Evolutionary conservation across 1,284 basidiomycete genomes (phyloP).

Genomic region (Amylostereum areolatum): DNA sequence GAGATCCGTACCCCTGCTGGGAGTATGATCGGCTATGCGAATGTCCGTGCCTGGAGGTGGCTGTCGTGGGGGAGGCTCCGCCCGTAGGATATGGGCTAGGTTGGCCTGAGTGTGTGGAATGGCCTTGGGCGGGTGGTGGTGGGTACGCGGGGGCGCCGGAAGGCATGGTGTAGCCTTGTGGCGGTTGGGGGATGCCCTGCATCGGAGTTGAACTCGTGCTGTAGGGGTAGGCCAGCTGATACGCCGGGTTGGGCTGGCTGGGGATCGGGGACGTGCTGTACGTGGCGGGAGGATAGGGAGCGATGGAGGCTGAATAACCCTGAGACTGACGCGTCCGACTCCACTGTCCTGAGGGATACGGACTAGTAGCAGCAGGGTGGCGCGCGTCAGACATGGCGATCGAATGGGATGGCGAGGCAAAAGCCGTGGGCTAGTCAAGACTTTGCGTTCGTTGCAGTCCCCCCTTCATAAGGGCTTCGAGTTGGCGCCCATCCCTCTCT

Average conservation of each 20-base stretch:
- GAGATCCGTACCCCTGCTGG: not conserved
- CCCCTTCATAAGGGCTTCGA: conserved; percentile 25
- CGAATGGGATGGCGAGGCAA: conserved; percentile 11
- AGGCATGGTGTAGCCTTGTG: conserved; percentile 5
- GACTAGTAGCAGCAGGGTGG: conserved; percentile 15
- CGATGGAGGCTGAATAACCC: conserved; percentile 19
- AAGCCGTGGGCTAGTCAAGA: conserved; percentile 17
- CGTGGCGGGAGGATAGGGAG: conserved; percentile 20
- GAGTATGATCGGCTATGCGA: conserved; percentile 1
- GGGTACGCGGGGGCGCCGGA: conserved; percentile 8
- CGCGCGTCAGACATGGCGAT: conserved; percentile 27
- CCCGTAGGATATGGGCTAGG: conserved; percentile 14
- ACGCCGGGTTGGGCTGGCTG: conserved; percentile 14
- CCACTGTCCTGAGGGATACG: conserved; percentile 22
- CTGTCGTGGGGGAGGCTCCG: conserved; percentile 10
- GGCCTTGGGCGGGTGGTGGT: not conserved
- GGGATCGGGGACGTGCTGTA: conserved; percentile 20
- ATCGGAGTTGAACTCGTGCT: conserved; percentile 14
- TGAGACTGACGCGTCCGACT: conserved; percentile 18
- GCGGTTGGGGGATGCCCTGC: conserved; percentile 13
- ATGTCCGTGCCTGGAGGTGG: not conserved
- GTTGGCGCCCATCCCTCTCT: conserved; percentile 9
- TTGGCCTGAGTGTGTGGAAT: conserved; percentile 8
- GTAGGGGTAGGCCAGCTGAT: conserved; percentile 18
- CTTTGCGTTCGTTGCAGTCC: conserved; percentile 7